Base-by-base conservation (phyloP, 2,329 filamentous ascomycete species). In the Beauveria scarabaeidicola region DNA sequence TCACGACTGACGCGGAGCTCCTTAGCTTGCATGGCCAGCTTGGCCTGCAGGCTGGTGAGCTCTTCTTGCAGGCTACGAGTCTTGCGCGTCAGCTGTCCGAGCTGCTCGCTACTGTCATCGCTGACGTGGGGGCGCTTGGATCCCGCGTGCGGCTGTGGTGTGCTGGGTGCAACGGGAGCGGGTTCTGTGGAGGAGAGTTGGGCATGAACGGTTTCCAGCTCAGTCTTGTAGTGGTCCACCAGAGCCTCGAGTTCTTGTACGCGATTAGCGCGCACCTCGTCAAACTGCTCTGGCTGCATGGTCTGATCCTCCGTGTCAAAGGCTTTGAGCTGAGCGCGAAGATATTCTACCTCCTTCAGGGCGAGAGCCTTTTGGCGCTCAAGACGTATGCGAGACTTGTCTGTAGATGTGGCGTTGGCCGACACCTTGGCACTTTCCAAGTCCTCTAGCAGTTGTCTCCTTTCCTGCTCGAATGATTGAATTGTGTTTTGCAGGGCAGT, bases 281-380 rank as follows among this genome's bases (percentile, higher is more conserved):
- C 90, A 58, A 89, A 87, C 47, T 83, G 85, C 38, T 91, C 89
- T 0, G 90, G 85, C 59, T 93, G 86, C 75, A 97, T 89, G 0
- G 92, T 92, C 57, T 85, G 84, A 67, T 97, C 92, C 72, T 99
- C 94, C 0, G 85, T 83, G 67, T 97, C 90, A 62, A 95, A 88
- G 0, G 89, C 88, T 74, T 92, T 92, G 58, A 97, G 81, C 72
- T 99, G 94, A 0, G 91, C 93, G 23, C 94, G 89, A 7, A 99
- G 81, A 70, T 96, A 96, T 65, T 97, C 92, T 0, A 94, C 90
- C 70, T 99, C 95, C 69, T 97, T 97, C 25, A 91, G 81, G 0
- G 92, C 91, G 8, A 99, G 81, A 1, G 82, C 84, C 61, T 90
- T 89, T 70, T 97, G 93, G 61, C 94, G 82, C 67, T 99, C 93